These are phyloP conservation scores for Leucocoprinus birnbaumii DNA, from an alignment of 768 basidiomycete species.

Conservation along the genomic window DNA sequence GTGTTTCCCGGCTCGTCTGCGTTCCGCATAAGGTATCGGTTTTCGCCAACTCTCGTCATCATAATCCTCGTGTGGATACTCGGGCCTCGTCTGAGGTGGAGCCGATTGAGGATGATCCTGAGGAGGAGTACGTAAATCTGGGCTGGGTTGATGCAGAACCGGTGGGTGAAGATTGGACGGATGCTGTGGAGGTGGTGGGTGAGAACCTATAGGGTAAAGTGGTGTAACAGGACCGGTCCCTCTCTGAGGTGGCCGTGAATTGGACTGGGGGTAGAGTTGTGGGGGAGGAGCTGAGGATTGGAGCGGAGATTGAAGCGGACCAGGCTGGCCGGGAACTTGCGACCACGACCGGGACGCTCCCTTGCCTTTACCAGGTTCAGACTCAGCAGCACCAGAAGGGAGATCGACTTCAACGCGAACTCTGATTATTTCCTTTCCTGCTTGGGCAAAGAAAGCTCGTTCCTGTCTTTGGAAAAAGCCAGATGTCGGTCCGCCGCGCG, in stretches of 20 bases:
- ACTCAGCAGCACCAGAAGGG: constrained; percentile 27
- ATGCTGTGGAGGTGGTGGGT: constrained; percentile 20
- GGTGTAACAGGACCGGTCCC: constrained; percentile 30
- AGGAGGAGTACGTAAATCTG: constrained; percentile 43
- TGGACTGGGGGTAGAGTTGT: constrained; percentile 31
- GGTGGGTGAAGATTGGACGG: constrained; percentile 35
- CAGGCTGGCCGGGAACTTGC: constrained; percentile 16
- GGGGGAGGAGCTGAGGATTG: constrained; percentile 25
- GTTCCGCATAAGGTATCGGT: constrained; percentile 72
- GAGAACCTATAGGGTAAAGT: constrained; percentile 30
- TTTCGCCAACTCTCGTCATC: constrained; percentile 74
- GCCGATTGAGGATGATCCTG: constrained; percentile 37
- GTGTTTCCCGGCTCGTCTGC: constrained; percentile 78
- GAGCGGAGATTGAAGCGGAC: constrained; percentile 25
- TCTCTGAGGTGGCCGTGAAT: constrained; percentile 29
- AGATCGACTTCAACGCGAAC: constrained; percentile 71
- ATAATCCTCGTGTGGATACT: constrained; percentile 45
- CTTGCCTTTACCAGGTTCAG: constrained; percentile 25
- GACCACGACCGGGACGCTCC: constrained; percentile 22
- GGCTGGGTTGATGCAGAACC: constrained; percentile 28
- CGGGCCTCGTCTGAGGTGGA: constrained; percentile 29
- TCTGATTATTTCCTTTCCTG: constrained; percentile 74
- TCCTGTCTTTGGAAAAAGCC: constrained; percentile 76
- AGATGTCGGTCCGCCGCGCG: constrained; percentile 63
- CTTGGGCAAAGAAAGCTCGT: constrained; percentile 77